phyloP scores from a whole-genome alignment of 208 protist species.

The Leishmania braziliensis region DNA sequence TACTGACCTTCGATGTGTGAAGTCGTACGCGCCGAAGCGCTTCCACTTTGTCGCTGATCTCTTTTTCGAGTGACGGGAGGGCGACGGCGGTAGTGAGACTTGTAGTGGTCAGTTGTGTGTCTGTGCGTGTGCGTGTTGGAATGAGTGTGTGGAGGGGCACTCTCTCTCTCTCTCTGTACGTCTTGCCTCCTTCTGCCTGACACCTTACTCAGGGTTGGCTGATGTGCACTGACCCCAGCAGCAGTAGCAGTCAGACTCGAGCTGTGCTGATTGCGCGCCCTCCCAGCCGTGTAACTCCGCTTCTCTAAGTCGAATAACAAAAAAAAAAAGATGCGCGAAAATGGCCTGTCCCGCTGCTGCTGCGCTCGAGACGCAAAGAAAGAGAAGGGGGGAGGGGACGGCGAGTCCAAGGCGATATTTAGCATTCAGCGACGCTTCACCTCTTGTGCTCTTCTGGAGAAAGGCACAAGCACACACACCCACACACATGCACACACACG shows the following conservation, averaged over 20 bases:
- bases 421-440: background rate
- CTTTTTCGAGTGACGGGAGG: conserved; percentile 36
- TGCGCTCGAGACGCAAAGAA: background rate
- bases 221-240: background rate
- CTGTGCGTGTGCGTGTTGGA: background rate
- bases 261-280: background rate
- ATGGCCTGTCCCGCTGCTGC: background rate
- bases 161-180: background rate
- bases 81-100: background rate
- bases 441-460: background rate
- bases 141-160: background rate
- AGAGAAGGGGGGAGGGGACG: background rate
- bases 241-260: background rate
- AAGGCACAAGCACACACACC: background rate
- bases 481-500: background rate
- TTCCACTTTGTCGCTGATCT: conserved; percentile 89
- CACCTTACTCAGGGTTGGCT: background rate
- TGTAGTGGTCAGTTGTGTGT: background rate
- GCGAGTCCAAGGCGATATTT: background rate
- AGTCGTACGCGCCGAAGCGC: conserved; percentile 88
- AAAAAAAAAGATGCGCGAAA: background rate
- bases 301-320: background rate
- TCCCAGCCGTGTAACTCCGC: background rate
- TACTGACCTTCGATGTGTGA: conserved; percentile 71
- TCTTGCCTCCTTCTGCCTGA: no score